phyloP scores from a whole-genome alignment of 371 early-diverging fungal species.

The Mortierella sp. region DNA sequence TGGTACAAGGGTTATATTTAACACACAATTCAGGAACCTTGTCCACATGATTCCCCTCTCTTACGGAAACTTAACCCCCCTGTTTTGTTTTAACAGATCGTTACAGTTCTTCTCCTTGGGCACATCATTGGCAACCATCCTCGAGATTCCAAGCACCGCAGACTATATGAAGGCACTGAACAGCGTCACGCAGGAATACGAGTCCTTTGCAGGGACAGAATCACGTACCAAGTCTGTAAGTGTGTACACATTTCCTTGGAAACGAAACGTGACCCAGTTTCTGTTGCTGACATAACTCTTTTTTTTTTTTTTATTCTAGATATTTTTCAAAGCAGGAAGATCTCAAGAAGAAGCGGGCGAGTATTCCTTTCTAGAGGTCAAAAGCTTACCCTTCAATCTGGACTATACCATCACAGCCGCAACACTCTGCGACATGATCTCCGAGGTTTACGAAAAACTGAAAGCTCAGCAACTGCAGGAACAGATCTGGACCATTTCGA shows the following conservation, averaged over 20 bases:
- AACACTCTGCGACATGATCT: constrained; percentile 37
- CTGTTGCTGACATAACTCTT: no score
- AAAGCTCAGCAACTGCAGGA: background rate
- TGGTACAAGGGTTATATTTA: background rate
- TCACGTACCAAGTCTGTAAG: constrained; percentile 30
- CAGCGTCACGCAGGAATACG: constrained; percentile 30
- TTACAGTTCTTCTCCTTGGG: constrained; percentile 36
- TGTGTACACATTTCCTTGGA: background rate
- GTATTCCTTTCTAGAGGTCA: constrained; percentile 34
- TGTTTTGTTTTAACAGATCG: constrained; percentile 16
- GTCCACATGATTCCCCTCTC: no score
- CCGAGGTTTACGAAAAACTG: constrained; percentile 27
- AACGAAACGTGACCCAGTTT: background rate
- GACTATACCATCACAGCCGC: constrained; percentile 40
- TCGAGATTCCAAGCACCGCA: constrained; percentile 32
- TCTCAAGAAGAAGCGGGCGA: constrained; percentile 29
- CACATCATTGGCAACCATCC: constrained; percentile 36
- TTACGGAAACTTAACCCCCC: no score
- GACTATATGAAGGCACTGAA: constrained; percentile 29
- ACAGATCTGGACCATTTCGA: constrained; percentile 7
- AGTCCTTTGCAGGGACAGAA: constrained; percentile 25
- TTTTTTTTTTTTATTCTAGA: background rate
- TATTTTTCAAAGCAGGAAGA: constrained; percentile 3
- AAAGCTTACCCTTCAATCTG: constrained; percentile 31
- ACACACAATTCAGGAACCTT: no score